Conservation (phyloP, 768 basidiomycete species). For the Lanmaoa rubissima region DNA sequence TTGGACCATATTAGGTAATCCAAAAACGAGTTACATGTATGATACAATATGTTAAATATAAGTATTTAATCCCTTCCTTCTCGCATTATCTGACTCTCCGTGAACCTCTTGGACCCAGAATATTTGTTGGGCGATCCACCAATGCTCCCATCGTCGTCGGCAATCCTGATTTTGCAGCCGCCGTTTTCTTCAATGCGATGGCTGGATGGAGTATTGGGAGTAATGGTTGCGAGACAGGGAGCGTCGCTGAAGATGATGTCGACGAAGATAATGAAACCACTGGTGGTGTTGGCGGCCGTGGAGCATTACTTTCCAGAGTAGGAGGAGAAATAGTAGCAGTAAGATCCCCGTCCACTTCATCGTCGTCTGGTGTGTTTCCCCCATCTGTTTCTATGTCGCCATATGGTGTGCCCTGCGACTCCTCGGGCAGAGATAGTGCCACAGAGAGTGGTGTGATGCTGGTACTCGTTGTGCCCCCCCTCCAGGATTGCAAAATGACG, state of each 20-base stretch:
- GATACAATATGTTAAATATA: constrained; percentile 14
- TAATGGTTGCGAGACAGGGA: constrained; percentile 19
- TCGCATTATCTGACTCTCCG: constrained; percentile 26
- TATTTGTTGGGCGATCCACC: constrained; percentile 35
- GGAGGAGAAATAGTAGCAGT: constrained; percentile 19
- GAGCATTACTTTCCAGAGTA: background rate
- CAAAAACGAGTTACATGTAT: background rate
- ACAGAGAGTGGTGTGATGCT: constrained; percentile 41
- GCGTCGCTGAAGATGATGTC: constrained; percentile 37
- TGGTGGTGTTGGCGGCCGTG: constrained; percentile 22
- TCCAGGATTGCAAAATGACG: constrained; percentile 53
- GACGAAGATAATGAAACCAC: constrained; percentile 38
- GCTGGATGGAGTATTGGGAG: constrained; percentile 3
- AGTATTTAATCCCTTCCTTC: background rate
- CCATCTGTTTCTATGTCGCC: constrained; percentile 19
- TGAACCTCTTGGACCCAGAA: constrained; percentile 33
- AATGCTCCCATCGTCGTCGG: constrained; percentile 27
- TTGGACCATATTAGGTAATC: constrained; percentile 26
- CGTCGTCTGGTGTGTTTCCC: constrained; percentile 20
- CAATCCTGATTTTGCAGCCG: constrained; percentile 21
- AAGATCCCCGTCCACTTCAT: constrained; percentile 16
- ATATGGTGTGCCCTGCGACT: constrained; percentile 17
- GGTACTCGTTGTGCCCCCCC: constrained; percentile 32
- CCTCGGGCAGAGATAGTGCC: constrained; percentile 35
- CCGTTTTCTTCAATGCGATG: constrained; percentile 22